phyloP scores from a whole-genome alignment of 2,329 filamentous ascomycete species.

The Dactylellina sp. region DNA sequence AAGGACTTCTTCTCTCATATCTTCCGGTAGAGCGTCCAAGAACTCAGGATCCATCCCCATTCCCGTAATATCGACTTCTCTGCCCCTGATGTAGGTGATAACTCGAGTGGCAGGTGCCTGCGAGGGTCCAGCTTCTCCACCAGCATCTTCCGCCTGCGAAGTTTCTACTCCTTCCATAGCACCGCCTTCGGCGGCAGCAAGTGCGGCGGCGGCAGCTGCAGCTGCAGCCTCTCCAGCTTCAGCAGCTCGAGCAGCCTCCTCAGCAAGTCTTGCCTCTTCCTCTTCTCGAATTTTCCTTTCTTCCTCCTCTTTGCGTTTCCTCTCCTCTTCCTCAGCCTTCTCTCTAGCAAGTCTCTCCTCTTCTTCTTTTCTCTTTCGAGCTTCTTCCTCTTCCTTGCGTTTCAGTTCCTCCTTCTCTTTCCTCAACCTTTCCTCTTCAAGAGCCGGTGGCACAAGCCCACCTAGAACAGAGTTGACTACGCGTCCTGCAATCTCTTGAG shows the following conservation, averaged over 20 bases:
- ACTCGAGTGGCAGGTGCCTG: conserved; percentile 72
- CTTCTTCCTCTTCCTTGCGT: conserved; percentile 70
- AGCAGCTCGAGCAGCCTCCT: conserved; percentile 69
- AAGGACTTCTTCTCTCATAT: conserved; percentile 94
- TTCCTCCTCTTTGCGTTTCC: conserved; percentile 74
- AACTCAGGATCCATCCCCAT: conserved; percentile 95
- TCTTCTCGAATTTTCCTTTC: conserved; percentile 75
- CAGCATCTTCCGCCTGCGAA: conserved; percentile 63
- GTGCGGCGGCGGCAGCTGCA: conserved; percentile 65
- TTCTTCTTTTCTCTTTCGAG: conserved; percentile 73
- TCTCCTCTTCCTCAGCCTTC: conserved; percentile 78
- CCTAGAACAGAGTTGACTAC: conserved; percentile 77
- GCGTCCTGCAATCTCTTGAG: conserved; percentile 76
- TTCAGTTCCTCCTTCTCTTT: conserved; percentile 72
- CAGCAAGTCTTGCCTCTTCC: conserved; percentile 72
- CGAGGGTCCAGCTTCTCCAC: conserved; percentile 64
- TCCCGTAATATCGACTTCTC: conserved; percentile 90
- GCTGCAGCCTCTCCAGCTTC: conserved; percentile 68
- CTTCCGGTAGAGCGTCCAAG: conserved; percentile 95
- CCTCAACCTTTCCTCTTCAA: conserved; percentile 80
- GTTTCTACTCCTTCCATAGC: conserved; percentile 83
- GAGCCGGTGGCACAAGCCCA: conserved; percentile 82
- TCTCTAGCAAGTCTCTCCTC: conserved; percentile 76
- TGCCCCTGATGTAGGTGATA: conserved; percentile 84
- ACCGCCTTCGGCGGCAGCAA: conserved; percentile 62